phyloP scores from a whole-genome alignment of 1,284 basidiomycete species.

The Anthracocystis panici-leucophaei region DNA sequence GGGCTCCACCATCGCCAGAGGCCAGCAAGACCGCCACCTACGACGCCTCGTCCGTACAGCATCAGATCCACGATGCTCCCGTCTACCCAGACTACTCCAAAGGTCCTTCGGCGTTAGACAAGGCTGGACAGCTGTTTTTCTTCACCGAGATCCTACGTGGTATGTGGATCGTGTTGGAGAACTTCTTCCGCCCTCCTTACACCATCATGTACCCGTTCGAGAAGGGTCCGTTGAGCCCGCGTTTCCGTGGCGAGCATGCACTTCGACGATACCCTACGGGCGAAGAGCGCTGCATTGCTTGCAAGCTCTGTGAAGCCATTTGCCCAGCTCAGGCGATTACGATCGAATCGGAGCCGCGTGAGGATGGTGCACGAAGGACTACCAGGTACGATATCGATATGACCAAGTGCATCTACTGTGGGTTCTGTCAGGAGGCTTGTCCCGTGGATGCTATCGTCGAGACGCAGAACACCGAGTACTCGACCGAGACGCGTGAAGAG shows the following conservation, averaged over 20 bases:
- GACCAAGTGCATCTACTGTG: constrained; percentile 73
- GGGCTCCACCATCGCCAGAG: constrained; percentile 37
- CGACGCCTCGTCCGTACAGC: constrained; percentile 35
- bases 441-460: constrained; percentile 99
- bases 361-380: constrained; percentile 94
- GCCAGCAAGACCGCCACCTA: constrained; percentile 39
- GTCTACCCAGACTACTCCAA: constrained; percentile 71
- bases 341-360: constrained; percentile 95
- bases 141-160: constrained; percentile 98
- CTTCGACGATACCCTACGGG: constrained; percentile 96
- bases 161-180: constrained; percentile 99
- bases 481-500: constrained; percentile 97
- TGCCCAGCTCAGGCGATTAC: constrained; percentile 99
- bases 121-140: constrained; percentile 96
- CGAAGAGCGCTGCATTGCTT: constrained; percentile 97
- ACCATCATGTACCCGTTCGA: constrained; percentile 86
- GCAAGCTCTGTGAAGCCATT: constrained; percentile 99
- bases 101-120: constrained; percentile 80
- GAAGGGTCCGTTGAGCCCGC: constrained; percentile 95
- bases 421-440: constrained; percentile 83
- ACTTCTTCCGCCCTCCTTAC: constrained; percentile 96
- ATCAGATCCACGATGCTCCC: constrained; percentile 25
- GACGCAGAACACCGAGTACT: constrained; percentile 77
- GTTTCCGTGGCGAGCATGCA: constrained; percentile 99
- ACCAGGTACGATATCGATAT: constrained; percentile 99